Conservation (phyloP, 2,329 filamentous ascomycete species). For the Xylaria sp. region DNA sequence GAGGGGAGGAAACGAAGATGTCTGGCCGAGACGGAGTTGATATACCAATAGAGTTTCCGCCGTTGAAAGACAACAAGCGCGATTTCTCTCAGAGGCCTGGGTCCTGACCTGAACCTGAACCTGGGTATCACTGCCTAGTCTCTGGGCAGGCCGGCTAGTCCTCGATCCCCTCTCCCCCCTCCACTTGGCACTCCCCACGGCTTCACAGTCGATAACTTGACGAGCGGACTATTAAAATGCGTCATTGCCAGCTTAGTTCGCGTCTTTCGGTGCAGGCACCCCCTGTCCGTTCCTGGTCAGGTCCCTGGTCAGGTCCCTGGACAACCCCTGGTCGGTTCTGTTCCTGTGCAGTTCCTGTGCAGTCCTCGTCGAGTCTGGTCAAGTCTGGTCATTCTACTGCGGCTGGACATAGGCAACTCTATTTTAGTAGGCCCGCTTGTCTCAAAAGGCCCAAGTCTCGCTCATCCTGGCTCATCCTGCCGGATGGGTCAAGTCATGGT, state of each 20-base stretch:
- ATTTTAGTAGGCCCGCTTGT: background rate
- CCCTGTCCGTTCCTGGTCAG: no score
- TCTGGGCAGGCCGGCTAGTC: no score
- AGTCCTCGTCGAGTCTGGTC: background rate
- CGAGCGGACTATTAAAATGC: background rate
- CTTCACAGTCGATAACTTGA: no score
- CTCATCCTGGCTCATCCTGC: background rate
- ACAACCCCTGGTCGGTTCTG: no score
- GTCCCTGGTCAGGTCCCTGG: no score
- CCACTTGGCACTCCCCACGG: background rate
- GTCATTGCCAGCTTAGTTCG: background rate
- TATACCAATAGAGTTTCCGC: background rate
- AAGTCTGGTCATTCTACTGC: background rate
- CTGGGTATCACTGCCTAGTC: no score
- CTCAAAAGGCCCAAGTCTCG: background rate
- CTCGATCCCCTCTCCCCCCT: background rate
- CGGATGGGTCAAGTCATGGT: background rate
- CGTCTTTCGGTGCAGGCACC: no score
- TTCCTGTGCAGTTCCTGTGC: background rate
- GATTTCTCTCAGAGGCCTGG: background rate
- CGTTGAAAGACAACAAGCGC: background rate
- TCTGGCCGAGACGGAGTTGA: background rate
- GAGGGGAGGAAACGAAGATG: background rate
- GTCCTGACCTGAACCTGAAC: background rate
- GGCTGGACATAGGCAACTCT: background rate